phyloP scores from a whole-genome alignment of 176 grass and related monocot species.

The Triticum dicoccoides region DNA sequence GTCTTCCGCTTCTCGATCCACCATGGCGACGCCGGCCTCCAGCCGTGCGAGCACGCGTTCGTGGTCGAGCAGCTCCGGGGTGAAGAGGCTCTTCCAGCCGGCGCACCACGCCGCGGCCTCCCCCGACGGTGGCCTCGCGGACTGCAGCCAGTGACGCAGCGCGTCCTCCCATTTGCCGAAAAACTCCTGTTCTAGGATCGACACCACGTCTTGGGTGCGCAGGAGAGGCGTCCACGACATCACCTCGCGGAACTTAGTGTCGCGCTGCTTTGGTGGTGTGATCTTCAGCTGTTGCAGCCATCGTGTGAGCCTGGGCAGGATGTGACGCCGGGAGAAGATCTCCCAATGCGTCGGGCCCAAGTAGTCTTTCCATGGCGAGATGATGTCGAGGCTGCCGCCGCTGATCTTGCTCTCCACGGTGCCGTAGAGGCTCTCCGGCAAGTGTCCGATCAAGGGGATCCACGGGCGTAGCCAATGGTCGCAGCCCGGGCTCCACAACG shows the following conservation, averaged over 20 bases:
- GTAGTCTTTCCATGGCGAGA: constrained; percentile 61
- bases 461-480: constrained; percentile 57
- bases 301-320: constrained; percentile 40
- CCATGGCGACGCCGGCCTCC: constrained; percentile 40
- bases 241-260: neutral
- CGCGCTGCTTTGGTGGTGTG: neutral
- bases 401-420: constrained; percentile 26
- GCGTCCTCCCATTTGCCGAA: neutral
- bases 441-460: constrained; percentile 36
- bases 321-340: constrained; percentile 20
- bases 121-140: constrained; percentile 31
- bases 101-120: constrained; percentile 33
- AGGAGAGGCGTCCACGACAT: constrained; percentile 60
- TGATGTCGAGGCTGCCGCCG: constrained; percentile 28
- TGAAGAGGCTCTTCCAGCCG: constrained; percentile 51
- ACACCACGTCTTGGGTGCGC: constrained; percentile 39
- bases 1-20: constrained; percentile 30
- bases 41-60: constrained; percentile 35
- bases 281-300: constrained; percentile 26
- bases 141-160: neutral
- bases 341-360: constrained; percentile 41
- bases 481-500: constrained; percentile 37
- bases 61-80: constrained; percentile 52
- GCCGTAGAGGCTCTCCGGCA: constrained; percentile 36
- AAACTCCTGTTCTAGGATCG: neutral